Percentiles rank a stretch among this genome's conserved stretches.
Evolutionary conservation across 768 basidiomycete species (phyloP).

Genomic region (Russula abietina): DNA sequence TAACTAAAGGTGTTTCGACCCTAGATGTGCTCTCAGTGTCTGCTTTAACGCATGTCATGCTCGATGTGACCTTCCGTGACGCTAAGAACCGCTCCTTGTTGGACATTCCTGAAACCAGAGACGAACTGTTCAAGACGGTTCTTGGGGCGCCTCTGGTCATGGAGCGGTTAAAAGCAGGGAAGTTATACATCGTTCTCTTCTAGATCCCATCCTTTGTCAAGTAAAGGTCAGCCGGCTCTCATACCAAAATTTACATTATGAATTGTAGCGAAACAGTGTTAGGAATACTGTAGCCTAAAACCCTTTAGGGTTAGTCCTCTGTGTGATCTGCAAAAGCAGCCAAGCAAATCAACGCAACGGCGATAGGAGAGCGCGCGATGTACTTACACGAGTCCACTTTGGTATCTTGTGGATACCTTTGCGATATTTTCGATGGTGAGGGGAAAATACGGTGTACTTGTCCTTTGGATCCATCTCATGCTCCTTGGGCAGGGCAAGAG

Average conservation of each 20-base stretch:
- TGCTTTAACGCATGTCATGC: conserved; percentile 76
- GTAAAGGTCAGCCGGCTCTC: background rate
- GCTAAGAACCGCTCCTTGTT: conserved; percentile 68
- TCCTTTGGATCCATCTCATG: conserved; percentile 87
- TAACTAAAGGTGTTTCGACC: conserved; percentile 19
- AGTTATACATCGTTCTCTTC: conserved; percentile 75
- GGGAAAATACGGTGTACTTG: conserved; percentile 90
- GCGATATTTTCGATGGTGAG: conserved; percentile 66
- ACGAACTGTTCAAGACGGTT: conserved; percentile 72
- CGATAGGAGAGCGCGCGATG: background rate
- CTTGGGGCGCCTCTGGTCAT: conserved; percentile 56
- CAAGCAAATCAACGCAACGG: background rate
- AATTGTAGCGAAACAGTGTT: background rate
- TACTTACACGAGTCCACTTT: conserved; percentile 88
- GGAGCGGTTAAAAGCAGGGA: conserved; percentile 62
- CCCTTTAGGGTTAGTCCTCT: conserved; percentile 84
- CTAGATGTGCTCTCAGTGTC: conserved; percentile 66
- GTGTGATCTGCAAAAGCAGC: conserved; percentile 55
- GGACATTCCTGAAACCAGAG: conserved; percentile 79
- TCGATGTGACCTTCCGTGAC: conserved; percentile 71
- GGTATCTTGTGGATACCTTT: conserved; percentile 97
- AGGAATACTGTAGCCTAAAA: conserved; percentile 44
- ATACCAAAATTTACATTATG: conserved; percentile 4
- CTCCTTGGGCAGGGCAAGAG: conserved; percentile 85
- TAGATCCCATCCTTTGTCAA: conserved; percentile 31